Conservation (phyloP, 192 early-diverging fungal genomes). For the Coemansia sp. region DNA sequence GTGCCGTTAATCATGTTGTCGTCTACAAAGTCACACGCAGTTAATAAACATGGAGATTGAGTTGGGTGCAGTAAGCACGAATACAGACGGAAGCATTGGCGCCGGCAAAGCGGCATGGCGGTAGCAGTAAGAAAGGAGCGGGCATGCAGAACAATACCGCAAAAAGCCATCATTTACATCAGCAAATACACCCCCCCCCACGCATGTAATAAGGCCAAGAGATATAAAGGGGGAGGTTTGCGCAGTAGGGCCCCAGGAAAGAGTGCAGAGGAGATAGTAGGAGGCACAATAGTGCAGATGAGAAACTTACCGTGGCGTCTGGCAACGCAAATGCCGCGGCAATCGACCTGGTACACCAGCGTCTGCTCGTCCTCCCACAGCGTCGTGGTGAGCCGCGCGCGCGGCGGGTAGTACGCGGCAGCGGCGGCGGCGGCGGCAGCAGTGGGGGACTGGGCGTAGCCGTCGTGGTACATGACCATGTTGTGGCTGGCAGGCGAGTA, state of each 20-base stretch:
- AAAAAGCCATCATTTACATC: neutral
- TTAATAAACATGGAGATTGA: constrained; percentile 12
- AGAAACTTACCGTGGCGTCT: constrained; percentile 60
- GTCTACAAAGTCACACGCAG: constrained; percentile 48
- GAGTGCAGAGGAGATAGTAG: neutral
- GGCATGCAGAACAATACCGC: constrained; percentile 3
- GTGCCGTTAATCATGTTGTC: constrained; percentile 87
- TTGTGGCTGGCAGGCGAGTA: constrained; percentile 45
- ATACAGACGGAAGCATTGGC: constrained; percentile 8
- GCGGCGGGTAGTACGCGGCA: constrained; percentile 53
- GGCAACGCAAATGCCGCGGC: constrained; percentile 74
- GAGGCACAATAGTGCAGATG: constrained; percentile 6
- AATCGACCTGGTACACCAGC: constrained; percentile 77
- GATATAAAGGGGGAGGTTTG: neutral
- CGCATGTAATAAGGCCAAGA: neutral
- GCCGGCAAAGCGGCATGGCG: too few species aligned
- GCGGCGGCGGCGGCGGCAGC: constrained; percentile 46
- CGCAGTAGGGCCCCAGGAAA: neutral
- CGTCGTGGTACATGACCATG: constrained; percentile 54
- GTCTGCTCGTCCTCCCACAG: constrained; percentile 85
- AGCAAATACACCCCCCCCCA: neutral
- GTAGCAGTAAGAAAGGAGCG: neutral
- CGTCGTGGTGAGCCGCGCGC: constrained; percentile 61
- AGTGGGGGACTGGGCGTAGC: constrained; percentile 43
- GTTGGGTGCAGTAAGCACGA: constrained; percentile 11